Percentiles rank a stretch among this genome's conserved stretches.
phyloP scores from a whole-genome alignment of 257 asterid species.

The Solanum microdontum region DNA sequence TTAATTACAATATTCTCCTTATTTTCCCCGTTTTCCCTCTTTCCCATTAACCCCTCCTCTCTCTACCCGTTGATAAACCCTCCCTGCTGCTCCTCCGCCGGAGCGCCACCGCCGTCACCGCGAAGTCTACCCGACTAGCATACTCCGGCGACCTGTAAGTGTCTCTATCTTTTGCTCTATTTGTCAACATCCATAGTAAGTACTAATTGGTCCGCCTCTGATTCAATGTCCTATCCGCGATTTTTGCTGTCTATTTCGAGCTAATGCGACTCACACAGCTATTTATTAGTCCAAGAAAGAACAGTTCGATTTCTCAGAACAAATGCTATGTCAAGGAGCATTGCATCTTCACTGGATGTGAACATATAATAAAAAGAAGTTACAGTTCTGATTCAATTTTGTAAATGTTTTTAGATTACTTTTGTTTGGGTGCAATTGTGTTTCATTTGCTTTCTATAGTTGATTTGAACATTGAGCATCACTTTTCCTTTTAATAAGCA shows the following conservation, averaged over 20 bases:
- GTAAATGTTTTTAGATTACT: not conserved
- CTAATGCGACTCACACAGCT: not conserved
- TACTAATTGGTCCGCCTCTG: not conserved
- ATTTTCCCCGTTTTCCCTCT: not conserved
- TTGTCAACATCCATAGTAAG: not conserved
- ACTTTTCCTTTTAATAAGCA: not conserved
- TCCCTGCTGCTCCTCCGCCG: not conserved
- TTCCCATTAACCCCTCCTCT: not conserved
- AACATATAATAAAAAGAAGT: not conserved
- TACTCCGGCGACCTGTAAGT: not conserved
- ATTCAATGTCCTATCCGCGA: not conserved
- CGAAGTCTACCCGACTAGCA: not conserved
- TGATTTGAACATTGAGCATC: not conserved
- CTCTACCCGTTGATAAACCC: not conserved
- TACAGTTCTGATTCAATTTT: not conserved
- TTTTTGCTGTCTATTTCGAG: not conserved
- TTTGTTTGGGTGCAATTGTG: not conserved
- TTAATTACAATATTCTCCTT: not conserved
- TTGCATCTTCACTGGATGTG: not conserved
- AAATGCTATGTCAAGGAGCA: not conserved
- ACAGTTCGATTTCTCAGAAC: not conserved
- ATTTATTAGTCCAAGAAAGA: not conserved
- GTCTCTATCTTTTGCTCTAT: not conserved
- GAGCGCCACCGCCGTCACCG: not conserved
- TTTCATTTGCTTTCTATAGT: not conserved